Evolutionary conservation across 2,329 filamentous ascomycete genomes (phyloP).

Genomic region (Cercospora sojina): DNA sequence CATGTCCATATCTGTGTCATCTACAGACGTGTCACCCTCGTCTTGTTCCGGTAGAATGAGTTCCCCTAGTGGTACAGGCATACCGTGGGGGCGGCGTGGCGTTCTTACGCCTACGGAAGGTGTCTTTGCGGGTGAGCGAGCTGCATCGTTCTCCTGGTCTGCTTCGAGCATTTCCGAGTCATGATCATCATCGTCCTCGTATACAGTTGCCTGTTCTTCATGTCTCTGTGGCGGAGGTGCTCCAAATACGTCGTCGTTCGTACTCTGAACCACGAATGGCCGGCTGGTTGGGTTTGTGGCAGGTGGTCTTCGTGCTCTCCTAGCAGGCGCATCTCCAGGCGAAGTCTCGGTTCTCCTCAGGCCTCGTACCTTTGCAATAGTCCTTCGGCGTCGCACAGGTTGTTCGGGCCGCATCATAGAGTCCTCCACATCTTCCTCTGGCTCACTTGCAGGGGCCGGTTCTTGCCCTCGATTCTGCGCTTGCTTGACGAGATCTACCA

Average conservation of each 20-base stretch:
- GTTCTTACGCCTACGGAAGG: constrained; percentile 36
- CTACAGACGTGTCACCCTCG: constrained; percentile 23
- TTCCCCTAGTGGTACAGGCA: constrained; percentile 35
- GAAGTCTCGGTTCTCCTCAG: constrained; percentile 28
- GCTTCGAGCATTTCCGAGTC: constrained; percentile 40
- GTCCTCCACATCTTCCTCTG: constrained; percentile 21
- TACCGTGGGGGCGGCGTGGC: constrained; percentile 34
- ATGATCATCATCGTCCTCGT: constrained; percentile 29
- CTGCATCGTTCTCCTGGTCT: constrained; percentile 53
- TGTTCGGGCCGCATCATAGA: constrained; percentile 21
- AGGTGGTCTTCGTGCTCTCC: constrained; percentile 18
- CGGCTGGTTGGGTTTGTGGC: constrained; percentile 13
- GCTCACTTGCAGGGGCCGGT: constrained; percentile 24
- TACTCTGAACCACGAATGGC: constrained; percentile 30
- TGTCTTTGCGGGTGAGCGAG: constrained; percentile 42
- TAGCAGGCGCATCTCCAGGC: constrained; percentile 27
- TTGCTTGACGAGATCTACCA: constrained; percentile 49
- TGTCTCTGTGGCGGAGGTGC: constrained; percentile 2
- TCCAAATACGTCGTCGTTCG: constrained; percentile 29
- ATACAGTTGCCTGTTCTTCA: neutral
- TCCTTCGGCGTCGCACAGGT: constrained; percentile 30
- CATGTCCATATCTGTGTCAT: constrained; percentile 24
- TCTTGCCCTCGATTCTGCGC: constrained; percentile 53
- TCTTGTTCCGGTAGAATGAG: constrained; percentile 33
- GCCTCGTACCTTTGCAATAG: constrained; percentile 32